Conservation (phyloP, 768 basidiomycete genomes). For the Holtermannia corniformis region DNA sequence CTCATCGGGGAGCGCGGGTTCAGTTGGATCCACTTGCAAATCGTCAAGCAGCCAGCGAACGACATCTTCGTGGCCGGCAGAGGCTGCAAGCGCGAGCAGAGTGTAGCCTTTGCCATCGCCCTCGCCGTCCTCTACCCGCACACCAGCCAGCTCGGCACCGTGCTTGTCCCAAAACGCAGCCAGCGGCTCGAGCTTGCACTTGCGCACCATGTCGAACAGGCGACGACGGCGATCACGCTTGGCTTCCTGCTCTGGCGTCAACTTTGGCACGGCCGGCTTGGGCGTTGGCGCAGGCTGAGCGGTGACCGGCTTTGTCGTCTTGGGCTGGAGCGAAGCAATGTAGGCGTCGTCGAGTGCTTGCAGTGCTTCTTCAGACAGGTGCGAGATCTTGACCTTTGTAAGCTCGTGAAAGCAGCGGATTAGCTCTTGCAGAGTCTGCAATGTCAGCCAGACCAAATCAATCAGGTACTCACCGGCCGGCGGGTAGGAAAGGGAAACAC, state of each 20-base stretch:
- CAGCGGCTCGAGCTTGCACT: constrained; percentile 72
- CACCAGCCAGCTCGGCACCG: constrained; percentile 50
- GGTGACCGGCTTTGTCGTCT: constrained; percentile 52
- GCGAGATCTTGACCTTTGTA: constrained; percentile 70
- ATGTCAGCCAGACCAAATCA: constrained; percentile 1
- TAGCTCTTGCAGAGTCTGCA: constrained; percentile 81
- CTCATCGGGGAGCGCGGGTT: constrained; percentile 11
- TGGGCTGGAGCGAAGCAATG: constrained; percentile 69
- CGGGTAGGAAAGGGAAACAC: constrained; percentile 95
- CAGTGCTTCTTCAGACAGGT: constrained; percentile 75
- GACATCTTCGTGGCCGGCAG: constrained; percentile 64
- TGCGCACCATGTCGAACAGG: constrained; percentile 80
- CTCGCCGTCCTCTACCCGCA: constrained; percentile 60
- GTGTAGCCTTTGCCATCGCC: constrained; percentile 50
- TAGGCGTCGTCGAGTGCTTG: constrained; percentile 79
- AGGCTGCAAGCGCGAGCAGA: constrained; percentile 66
- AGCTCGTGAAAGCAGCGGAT: constrained; percentile 77
- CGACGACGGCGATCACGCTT: constrained; percentile 71
- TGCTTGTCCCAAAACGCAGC: constrained; percentile 75
- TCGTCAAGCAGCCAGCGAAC: constrained; percentile 70
- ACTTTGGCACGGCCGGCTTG: constrained; percentile 51
- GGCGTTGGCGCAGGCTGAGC: constrained; percentile 42
- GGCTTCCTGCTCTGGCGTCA: constrained; percentile 71
- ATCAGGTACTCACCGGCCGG: constrained; percentile 60
- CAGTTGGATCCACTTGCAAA: constrained; percentile 66